Evolutionary conservation across 1,284 basidiomycete genomes (phyloP), one percentile per base, ranked within the genome.

Genomic region (Puccinia triticina): DNA sequence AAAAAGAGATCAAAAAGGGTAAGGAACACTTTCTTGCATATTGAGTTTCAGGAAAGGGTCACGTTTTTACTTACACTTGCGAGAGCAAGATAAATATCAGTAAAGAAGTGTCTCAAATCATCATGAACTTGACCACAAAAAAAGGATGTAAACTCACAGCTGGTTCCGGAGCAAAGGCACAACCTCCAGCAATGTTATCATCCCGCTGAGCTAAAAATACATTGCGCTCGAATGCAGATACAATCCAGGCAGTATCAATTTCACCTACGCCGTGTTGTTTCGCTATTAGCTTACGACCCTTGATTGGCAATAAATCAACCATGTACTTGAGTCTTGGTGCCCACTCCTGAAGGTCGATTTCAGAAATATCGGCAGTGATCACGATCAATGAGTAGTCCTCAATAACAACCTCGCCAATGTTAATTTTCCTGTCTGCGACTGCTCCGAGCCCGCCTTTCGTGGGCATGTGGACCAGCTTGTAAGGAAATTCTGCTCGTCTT

Each of bases 241-340:
- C 26, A 12, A 79, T 59, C 77, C 77, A 79, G 29, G 48, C 32
- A 23, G 43, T 21, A n/a, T 69, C 77, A 23, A 37, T 37, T 10
- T 79, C 34, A 0, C 77, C 77, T 8, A 79, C 77, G 50, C 77
- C 77, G 50, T 79, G 77, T 71, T 71, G 77, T 57, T 67, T 79
- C n/a, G 77, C 77, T 23, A 79, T 71, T 2, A 79, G 21, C 66
- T 79, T 50, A 21, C 77, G 77, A 32, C 77, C 77, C 34, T 79
- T 79, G 46, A 71, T 14, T 10, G 77, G 77, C 21, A 79, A 53
- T 40, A 69, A 46, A 59, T 79, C 77, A 4, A 79, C 77, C 77
- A 79, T 79, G 26, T 55, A 67, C n/a, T 79, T 79, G 11, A 79
- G 55, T 53, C 61, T 57, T n/a, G 29, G 37, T 29, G 11, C 64